Percentiles rank a stretch among this genome's conserved stretches.
These are phyloP conservation scores for Halteria grandinella DNA, from an alignment of 73 alveolate species.

Conservation along the genomic window DNA sequence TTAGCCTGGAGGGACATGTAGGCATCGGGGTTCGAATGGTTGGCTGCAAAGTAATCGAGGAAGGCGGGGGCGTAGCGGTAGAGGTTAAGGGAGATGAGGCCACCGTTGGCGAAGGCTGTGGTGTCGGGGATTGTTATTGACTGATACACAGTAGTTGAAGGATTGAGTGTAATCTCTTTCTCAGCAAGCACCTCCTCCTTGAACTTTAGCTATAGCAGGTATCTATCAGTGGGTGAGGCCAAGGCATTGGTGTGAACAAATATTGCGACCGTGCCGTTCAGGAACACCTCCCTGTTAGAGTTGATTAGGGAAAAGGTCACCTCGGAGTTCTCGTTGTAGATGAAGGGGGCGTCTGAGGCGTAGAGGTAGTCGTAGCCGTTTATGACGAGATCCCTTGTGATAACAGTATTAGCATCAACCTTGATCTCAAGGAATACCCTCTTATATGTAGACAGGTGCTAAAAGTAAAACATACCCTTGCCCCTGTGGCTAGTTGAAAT, in stretches of 20 bases:
- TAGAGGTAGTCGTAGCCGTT: background rate
- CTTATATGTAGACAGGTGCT: background rate
- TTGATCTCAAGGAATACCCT: background rate
- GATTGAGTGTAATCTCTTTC: background rate
- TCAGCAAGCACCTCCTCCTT: background rate
- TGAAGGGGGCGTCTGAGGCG: too few relatives aligned
- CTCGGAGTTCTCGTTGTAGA: background rate
- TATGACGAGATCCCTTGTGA: background rate
- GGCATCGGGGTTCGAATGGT: background rate
- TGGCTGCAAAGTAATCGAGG: background rate
- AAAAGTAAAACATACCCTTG: background rate
- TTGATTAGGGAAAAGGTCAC: background rate
- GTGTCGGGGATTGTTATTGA: background rate
- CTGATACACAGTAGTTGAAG: background rate
- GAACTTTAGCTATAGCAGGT: background rate
- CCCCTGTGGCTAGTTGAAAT: background rate
- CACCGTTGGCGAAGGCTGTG: slow-evolving; percentile 18
- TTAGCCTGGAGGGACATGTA: background rate
- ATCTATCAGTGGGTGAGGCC: background rate
- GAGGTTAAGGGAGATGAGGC: background rate
- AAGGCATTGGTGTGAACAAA: background rate
- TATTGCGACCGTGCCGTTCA: background rate
- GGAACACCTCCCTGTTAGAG: background rate
- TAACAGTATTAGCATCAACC: background rate
- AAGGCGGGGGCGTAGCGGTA: background rate